phyloP scores from a whole-genome alignment of 768 basidiomycete genomes.

The Leccinum rimulosum region DNA sequence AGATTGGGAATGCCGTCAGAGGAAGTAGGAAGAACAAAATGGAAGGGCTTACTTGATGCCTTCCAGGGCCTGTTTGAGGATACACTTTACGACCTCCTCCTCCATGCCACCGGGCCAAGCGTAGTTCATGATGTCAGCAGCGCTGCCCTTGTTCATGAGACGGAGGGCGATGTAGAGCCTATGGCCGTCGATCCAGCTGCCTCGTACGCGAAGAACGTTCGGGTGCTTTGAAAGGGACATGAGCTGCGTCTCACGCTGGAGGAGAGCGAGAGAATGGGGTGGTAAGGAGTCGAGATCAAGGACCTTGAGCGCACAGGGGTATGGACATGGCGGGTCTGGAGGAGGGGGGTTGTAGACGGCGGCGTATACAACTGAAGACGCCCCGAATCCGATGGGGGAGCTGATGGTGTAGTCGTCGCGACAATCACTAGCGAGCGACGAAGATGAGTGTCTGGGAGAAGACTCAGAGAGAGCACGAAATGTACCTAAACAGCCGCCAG shows the following conservation, averaged over 20 bases:
- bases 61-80: conserved; percentile 80
- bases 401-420: conserved; percentile 73
- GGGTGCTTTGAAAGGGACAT: conserved; percentile 93
- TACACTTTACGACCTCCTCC: conserved; percentile 84
- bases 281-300: conserved; percentile 82
- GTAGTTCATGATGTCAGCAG: conserved; percentile 81
- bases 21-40: neutral
- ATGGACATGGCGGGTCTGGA: conserved; percentile 34
- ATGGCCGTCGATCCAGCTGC: conserved; percentile 83
- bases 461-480: neutral
- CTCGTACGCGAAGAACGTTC: conserved; percentile 89
- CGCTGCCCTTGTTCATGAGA: conserved; percentile 87
- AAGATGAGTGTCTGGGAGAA: neutral
- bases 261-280: conserved; percentile 62
- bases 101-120: conserved; percentile 88
- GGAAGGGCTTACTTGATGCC: conserved; percentile 72
- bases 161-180: conserved; percentile 84
- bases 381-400: conserved; percentile 82
- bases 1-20: conserved; percentile 6
- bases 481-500: conserved; percentile 77
- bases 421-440: conserved; percentile 48
- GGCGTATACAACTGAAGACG: conserved; percentile 87
- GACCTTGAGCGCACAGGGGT: conserved; percentile 83
- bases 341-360: conserved; percentile 59
- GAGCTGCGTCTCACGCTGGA: conserved; percentile 83